Evolutionary conservation across 2,329 filamentous ascomycete species (phyloP).

Genomic region (Lanzia echinophila): DNA sequence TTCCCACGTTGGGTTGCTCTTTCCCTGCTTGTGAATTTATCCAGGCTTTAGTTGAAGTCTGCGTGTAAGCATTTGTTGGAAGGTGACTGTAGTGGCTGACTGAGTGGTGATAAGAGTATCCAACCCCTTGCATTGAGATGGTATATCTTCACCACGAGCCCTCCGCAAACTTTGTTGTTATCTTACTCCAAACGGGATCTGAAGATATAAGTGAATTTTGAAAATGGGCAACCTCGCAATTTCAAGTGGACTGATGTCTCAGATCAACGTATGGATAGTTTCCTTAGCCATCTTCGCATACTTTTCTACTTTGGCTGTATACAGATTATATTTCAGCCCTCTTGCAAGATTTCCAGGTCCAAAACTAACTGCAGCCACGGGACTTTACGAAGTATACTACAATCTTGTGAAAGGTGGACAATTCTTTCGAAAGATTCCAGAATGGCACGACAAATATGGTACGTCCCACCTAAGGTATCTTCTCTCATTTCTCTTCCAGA

Average conservation of each 20-base stretch:
- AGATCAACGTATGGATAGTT: not conserved
- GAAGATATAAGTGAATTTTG: no score
- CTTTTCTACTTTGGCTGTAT: constrained; percentile 5
- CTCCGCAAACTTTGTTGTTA: no score
- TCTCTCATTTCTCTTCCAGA: no score
- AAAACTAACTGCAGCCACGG: constrained; percentile 28
- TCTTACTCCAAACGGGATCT: no score
- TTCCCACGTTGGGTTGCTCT: no score
- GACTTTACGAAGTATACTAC: constrained; percentile 34
- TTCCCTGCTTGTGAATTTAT: no score
- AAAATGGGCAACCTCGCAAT: not conserved
- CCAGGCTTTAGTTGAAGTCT: no score
- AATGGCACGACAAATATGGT: constrained; percentile 37
- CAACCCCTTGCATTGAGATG: no score
- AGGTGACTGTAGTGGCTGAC: no score
- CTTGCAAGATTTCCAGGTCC: constrained; percentile 30
- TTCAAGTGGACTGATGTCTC: not conserved
- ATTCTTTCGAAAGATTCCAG: constrained; percentile 37
- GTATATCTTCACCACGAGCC: no score
- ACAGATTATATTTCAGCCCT: constrained; percentile 32
- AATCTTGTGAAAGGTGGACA: constrained; percentile 35
- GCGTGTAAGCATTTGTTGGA: no score
- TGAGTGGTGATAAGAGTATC: no score
- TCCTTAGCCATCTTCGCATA: not conserved
- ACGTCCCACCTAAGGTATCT: not conserved